Conservation (phyloP, 805 yeast species). For the Clavispora phyllophila region DNA sequence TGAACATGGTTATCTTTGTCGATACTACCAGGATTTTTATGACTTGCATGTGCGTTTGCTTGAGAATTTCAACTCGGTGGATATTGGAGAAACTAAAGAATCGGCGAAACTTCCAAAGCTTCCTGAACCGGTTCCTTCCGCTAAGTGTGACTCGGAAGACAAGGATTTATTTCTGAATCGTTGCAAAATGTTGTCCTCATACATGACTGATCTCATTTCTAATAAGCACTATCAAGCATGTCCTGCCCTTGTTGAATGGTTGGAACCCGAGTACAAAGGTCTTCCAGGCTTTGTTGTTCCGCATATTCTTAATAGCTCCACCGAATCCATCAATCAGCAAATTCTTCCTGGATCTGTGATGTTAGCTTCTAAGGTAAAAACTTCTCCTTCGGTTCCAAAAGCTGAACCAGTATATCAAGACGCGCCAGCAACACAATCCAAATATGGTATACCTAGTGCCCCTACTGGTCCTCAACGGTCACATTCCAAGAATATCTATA, state of each 20-base stretch:
- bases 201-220: slow-evolving; percentile 30
- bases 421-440: neutral
- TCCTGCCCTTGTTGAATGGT: slow-evolving; percentile 25
- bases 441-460: neutral
- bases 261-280: slow-evolving; percentile 19
- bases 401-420: neutral
- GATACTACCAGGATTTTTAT: slow-evolving; percentile 50
- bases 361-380: slow-evolving; percentile 8
- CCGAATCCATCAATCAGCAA: slow-evolving; percentile 11
- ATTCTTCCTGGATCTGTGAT: slow-evolving; percentile 15
- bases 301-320: slow-evolving; percentile 7
- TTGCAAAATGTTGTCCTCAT: slow-evolving; percentile 36
- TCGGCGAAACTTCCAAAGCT: slow-evolving; percentile 30
- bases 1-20: slow-evolving; percentile 35
- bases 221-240: slow-evolving; percentile 25
- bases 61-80: slow-evolving; percentile 11
- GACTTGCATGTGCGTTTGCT: slow-evolving; percentile 36
- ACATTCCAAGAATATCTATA: slow-evolving; percentile 26
- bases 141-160: slow-evolving; percentile 15
- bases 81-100: slow-evolving; percentile 3
- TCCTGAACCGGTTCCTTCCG: slow-evolving; percentile 44
- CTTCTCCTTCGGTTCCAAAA: neutral
- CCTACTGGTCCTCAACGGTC: slow-evolving; percentile 7
- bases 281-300: slow-evolving; percentile 23
- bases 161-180: slow-evolving; percentile 21